Base-by-base conservation (phyloP, 768 basidiomycete species). In the Lactarius evosmus region DNA sequence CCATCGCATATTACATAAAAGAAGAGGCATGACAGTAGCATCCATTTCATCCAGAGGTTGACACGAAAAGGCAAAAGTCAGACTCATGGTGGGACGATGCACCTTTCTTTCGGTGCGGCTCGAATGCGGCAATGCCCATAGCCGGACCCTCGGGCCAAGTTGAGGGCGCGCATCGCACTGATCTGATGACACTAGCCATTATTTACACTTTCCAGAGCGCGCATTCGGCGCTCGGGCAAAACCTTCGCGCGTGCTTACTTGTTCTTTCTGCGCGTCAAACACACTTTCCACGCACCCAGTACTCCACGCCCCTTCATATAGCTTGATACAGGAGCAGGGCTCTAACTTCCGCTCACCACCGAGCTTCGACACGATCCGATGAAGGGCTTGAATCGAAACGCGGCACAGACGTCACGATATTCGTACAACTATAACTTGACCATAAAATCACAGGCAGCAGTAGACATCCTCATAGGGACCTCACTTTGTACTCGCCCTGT, bases 361-460 rank as follows among this genome's bases (percentile, higher is more conserved):
- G 33, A 60, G 14, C 63, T 60, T 60, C 54, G 25, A 61, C 49
- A 19, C 49, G 60, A 65, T 61, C 59, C 58, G 64, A 65, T 65
- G 59, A 56, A 56, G 64, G 64, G 64, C 55, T 65, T 50, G 59
- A 65, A 65, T 65, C 64, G 64, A 61, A 65, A 65, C 64, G 40
- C 64, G 54, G 55, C 64, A 57, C 49, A 60, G 46, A 65, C 59
- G 54, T 60, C 54, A 65, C 63, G 51, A 27, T 56, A 65, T 46
- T 7, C 59, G 44, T 38, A 49, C 66, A 52, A 60, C 36, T 57
- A 54, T 67, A 58, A 40, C 30, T 41, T 17, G 34, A 17, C 29
- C 22, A 36, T 55, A 46, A 52, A 64, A 69, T 63, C 52, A 54
- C 41, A 41, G 59, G 33, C 73, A 79, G 36, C 46, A 38, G 19